phyloP scores from a whole-genome alignment of 2,329 filamentous ascomycete genomes.

The Ophiostoma triangulosporum region DNA sequence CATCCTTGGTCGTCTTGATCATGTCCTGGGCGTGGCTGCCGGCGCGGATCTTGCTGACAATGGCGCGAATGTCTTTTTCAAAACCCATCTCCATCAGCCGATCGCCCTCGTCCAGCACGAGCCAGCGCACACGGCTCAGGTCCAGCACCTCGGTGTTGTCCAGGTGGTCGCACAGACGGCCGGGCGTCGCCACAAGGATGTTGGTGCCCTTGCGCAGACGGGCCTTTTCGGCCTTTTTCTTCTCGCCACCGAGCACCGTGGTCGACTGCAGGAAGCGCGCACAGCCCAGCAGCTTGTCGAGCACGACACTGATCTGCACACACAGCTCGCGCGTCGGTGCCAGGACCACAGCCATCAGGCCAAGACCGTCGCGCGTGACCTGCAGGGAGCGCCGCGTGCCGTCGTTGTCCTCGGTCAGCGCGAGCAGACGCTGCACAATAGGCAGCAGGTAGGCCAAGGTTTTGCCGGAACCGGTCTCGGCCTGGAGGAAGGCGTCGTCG shows the following conservation, averaged over 20 bases:
- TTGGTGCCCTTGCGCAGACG: conserved; percentile 86
- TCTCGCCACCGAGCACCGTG: conserved; percentile 59
- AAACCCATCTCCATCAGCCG: conserved; percentile 98
- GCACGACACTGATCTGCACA: conserved; percentile 79
- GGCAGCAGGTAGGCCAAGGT: conserved; percentile 91
- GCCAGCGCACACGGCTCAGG: conserved; percentile 79
- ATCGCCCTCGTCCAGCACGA: conserved; percentile 92
- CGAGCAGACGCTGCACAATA: conserved; percentile 76
- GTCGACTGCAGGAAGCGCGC: conserved; percentile 91
- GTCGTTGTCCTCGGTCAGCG: conserved; percentile 48
- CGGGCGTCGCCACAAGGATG: conserved; percentile 88
- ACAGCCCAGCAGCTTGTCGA: conserved; percentile 76
- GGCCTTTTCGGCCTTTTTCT: conserved; percentile 76
- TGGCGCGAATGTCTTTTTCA: conserved; percentile 81
- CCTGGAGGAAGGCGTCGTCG: conserved; percentile 88
- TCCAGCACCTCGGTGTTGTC: conserved; percentile 84
- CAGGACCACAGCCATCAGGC: conserved; percentile 85
- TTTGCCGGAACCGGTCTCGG: conserved; percentile 94
- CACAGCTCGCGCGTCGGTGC: conserved; percentile 88
- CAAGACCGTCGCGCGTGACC: conserved; percentile 72
- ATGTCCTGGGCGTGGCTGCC: conserved; percentile 30
- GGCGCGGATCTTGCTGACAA: conserved; percentile 65
- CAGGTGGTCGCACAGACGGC: conserved; percentile 79
- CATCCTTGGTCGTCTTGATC: conserved; percentile 44
- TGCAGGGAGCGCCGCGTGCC: conserved; percentile 29